Evolutionary conservation across 768 basidiomycete genomes (phyloP).

Genomic region (Amanita muscaria): DNA sequence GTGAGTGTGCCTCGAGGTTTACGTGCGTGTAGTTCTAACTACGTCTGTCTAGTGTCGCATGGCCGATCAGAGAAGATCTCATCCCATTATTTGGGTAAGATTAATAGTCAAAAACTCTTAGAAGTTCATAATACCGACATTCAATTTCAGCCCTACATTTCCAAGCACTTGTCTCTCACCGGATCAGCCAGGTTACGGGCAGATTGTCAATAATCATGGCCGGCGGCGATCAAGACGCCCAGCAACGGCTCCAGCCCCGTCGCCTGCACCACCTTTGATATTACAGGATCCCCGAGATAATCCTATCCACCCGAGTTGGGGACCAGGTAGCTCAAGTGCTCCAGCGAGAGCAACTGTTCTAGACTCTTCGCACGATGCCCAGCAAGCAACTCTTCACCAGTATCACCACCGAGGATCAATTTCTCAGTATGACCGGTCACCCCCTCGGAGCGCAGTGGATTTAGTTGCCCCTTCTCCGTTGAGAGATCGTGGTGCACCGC

Average conservation of each 20-base stretch:
- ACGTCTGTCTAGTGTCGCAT: conserved; percentile 56
- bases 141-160: conserved; percentile 58
- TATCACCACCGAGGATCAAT: neutral
- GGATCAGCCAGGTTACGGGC: conserved; percentile 81
- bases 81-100: conserved; percentile 81
- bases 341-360: neutral
- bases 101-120: neutral
- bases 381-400: neutral
- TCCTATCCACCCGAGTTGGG: conserved; percentile 7
- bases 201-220: conserved; percentile 59
- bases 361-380: neutral
- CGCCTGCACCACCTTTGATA: conserved; percentile 9
- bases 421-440: conserved; percentile 5
- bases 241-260: conserved; percentile 7
- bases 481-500: conserved; percentile 4
- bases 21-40: conserved; percentile 2
- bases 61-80: conserved; percentile 80
- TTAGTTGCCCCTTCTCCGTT: neutral
- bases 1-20: conserved; percentile 26
- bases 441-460: neutral
- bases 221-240: conserved; percentile 50
- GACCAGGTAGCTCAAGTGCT: neutral
- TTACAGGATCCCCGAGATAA: conserved; percentile 6
- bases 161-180: conserved; percentile 78
- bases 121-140: neutral